phyloP scores from a whole-genome alignment of 352 stramenopile species.

The Globisporangium irregulare region DNA sequence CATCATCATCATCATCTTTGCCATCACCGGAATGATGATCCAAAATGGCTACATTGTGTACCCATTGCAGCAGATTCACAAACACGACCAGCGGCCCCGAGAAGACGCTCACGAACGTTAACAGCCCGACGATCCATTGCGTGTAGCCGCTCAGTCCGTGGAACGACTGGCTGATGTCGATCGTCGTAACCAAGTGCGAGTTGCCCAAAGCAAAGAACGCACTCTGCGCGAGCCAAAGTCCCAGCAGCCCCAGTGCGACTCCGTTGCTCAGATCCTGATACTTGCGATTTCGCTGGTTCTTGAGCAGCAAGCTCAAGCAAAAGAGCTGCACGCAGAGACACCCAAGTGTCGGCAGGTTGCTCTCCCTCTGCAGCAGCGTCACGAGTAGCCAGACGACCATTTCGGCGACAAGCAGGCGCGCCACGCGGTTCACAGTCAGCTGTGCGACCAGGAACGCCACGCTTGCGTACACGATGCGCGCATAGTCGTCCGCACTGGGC shows the following conservation, averaged over 20 bases:
- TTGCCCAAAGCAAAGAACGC: conserved; percentile 86
- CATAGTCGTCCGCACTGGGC: conserved; percentile 35
- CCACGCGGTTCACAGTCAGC: not conserved
- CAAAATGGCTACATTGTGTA: conserved; percentile 12
- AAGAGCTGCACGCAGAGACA: conserved; percentile 52
- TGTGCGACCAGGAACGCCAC: conserved; percentile 19
- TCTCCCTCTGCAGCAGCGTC: conserved; percentile 50
- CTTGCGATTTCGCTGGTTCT: not conserved
- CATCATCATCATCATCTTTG: not conserved
- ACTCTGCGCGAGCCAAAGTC: conserved; percentile 54
- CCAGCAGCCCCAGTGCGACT: conserved; percentile 24
- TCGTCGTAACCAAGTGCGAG: conserved; percentile 86
- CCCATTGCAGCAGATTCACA: conserved; percentile 42
- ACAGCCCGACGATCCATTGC: conserved; percentile 66
- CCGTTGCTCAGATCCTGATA: conserved; percentile 11
- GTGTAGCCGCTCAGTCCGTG: conserved; percentile 77
- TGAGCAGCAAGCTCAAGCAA: conserved; percentile 24
- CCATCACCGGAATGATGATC: not conserved
- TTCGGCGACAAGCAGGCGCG: conserved; percentile 28
- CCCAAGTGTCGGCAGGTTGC: conserved; percentile 57
- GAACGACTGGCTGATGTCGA: conserved; percentile 89
- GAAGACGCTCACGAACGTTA: conserved; percentile 78
- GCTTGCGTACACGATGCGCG: conserved; percentile 46
- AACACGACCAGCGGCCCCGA: conserved; percentile 71
- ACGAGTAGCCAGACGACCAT: conserved; percentile 65